Conservation (phyloP, 495 filamentous ascomycete species). For the Sphaerosporella brunnea region DNA sequence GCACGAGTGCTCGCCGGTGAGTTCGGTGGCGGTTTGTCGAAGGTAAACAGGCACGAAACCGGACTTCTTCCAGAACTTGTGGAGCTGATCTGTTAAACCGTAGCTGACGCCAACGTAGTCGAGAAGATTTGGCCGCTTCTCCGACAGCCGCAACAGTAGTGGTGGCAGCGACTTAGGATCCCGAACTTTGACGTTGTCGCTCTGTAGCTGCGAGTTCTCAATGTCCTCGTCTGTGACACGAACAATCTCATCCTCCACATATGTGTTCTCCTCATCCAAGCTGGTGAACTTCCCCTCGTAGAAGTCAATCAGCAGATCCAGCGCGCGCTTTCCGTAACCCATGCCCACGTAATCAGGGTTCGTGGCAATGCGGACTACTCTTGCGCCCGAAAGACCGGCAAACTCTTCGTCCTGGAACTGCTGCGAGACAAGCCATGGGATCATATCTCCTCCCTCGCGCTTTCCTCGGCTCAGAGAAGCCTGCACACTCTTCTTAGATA, state of each 20-base stretch:
- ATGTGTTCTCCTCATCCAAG: conserved; percentile 44
- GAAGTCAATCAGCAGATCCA: conserved; percentile 74
- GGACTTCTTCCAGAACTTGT: conserved; percentile 85
- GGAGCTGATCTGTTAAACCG: conserved; percentile 70
- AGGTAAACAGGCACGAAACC: conserved; percentile 85
- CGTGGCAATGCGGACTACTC: conserved; percentile 87
- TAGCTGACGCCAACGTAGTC: conserved; percentile 95
- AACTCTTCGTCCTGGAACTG: conserved; percentile 98
- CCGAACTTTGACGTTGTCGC: conserved; percentile 76
- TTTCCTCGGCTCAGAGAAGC: conserved; percentile 77
- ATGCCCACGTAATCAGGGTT: conserved; percentile 85
- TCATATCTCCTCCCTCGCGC: conserved; percentile 82
- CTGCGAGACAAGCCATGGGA: conserved; percentile 94
- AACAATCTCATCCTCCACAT: conserved; percentile 45
- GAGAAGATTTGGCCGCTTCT: conserved; percentile 59
- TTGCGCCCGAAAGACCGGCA: conserved; percentile 76
- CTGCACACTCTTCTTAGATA: conserved; percentile 79
- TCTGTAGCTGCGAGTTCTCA: conserved; percentile 54
- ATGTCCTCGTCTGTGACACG: conserved; percentile 75
- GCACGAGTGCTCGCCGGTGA: conserved; percentile 94
- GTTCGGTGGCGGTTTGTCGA: conserved; percentile 84
- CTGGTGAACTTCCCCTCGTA: conserved; percentile 86
- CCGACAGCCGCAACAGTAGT: conserved; percentile 72
- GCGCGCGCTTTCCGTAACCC: conserved; percentile 83
- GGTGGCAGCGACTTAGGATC: conserved; percentile 86